Base-by-base conservation (phyloP, 106 monocot species). In the Platanthera zijinensis region DNA sequence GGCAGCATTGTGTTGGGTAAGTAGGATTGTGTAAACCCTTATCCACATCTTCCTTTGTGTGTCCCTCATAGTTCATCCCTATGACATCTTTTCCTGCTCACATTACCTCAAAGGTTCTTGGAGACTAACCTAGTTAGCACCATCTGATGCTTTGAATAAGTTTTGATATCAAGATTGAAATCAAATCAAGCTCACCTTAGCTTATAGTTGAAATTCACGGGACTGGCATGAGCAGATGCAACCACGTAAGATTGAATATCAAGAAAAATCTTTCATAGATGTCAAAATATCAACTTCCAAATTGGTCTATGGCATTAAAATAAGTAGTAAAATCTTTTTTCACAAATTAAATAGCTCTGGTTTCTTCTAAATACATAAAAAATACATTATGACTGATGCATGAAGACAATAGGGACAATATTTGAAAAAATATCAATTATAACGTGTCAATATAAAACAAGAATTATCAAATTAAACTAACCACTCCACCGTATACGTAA, bases 401-500 rank as follows among this genome's bases (percentile, higher is more conserved):
- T 21, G 1, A 66, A 66, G 25, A 30, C 11, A 66, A 66, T 30
- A 66, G 30, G 32, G 8, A 30, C 3, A 66, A 66, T 10, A 11
- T 30, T 66, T 32, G 7, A 32, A 66, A 7, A 4, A 30, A 66
- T 39, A 66, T 66, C 10, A 66, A 66, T 11, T 25, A 48, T 28
- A 70, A 70, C 7, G 48, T 70, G 70, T 17, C 13, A 70, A 14
- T 70, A n/a, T 13, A 32, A 48, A 46, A 14, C 14, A 8, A 7
- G 10, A 70, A 25, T 70, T 70, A 71, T 50, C 11, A 47, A 78
- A 49, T 47, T 28, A 74, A 80, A 74, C 89, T 89, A 62, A 97
- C 96, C 91, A 94, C 56, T 15, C 96, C 96, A 74, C 96, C 96
- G 82, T 97, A 97, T 32, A 97, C 93, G 79, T 97, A 97, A 80